These are phyloP conservation scores for Ophiosphaerella herpotricha DNA, from an alignment of 2,329 filamentous ascomycete species.

Conservation along the genomic window DNA sequence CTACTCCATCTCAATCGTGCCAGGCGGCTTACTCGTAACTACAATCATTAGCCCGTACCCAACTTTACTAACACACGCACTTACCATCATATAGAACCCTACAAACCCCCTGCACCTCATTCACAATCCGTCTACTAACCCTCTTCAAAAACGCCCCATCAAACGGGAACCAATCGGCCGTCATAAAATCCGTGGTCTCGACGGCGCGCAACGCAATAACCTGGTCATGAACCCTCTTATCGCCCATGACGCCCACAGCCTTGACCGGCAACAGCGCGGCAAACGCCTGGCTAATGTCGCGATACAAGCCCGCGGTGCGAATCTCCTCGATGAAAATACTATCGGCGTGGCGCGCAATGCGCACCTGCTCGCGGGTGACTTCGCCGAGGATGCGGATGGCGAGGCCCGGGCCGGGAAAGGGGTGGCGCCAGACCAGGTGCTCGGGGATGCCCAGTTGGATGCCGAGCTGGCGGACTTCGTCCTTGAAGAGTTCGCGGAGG, in stretches of 20 bases:
- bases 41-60: conserved; percentile 25
- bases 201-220: conserved; percentile 67
- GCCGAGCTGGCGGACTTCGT: conserved; percentile 75
- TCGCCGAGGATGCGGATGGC: conserved; percentile 83
- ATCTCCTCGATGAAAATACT: conserved; percentile 80
- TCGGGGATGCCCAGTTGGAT: conserved; percentile 71
- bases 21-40: conserved; percentile 69
- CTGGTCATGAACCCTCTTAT: conserved; percentile 69
- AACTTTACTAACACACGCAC: conserved; percentile 25
- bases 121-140: conserved; percentile 71
- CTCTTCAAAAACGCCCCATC: conserved; percentile 66
- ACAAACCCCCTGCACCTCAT: conserved; percentile 74
- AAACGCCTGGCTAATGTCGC: conserved; percentile 72
- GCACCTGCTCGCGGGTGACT: conserved; percentile 77
- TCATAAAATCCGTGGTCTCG: conserved; percentile 74
- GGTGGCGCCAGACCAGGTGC: conserved; percentile 78
- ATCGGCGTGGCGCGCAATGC: conserved; percentile 78
- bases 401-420: conserved; percentile 76
- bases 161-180: conserved; percentile 71
- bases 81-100: conserved; percentile 72
- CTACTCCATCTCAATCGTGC: conserved; percentile 77
- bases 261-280: conserved; percentile 69
- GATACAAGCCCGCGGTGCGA: conserved; percentile 71
- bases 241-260: conserved; percentile 71
- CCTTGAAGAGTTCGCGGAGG: conserved; percentile 80